phyloP scores from a whole-genome alignment of 1,284 basidiomycete genomes.

The Ganoderma lingzhi region DNA sequence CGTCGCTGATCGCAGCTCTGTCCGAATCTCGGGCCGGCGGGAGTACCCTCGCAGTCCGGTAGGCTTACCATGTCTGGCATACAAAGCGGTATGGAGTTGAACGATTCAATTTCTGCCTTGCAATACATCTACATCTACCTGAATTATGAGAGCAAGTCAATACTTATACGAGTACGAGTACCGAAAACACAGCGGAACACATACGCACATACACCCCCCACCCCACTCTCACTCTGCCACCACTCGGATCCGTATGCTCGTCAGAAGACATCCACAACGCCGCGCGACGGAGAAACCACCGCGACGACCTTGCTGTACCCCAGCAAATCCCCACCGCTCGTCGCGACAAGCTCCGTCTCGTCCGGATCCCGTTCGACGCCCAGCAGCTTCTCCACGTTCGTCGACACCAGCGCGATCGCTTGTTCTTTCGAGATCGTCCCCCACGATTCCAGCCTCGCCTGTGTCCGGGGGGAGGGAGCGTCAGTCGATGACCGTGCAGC shows the following conservation, averaged over 20 bases:
- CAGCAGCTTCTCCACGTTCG: constrained; percentile 59
- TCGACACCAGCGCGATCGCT: constrained; percentile 54
- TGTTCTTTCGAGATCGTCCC: constrained; percentile 39
- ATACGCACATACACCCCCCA: too few species aligned
- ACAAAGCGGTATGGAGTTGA: too few species aligned
- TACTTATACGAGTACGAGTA: too few species aligned
- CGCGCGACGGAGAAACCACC: constrained; percentile 46
- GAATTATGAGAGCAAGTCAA: too few species aligned
- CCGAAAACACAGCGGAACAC: too few species aligned
- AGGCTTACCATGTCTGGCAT: too few species aligned
- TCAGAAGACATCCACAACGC: constrained; percentile 33
- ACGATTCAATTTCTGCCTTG: too few species aligned
- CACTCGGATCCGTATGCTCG: neutral
- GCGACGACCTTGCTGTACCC: constrained; percentile 61
- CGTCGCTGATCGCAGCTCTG: too few species aligned
- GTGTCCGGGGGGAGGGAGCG: neutral
- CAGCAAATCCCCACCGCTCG: constrained; percentile 58
- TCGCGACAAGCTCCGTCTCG: constrained; percentile 58
- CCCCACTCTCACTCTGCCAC: too few species aligned
- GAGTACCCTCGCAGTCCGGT: too few species aligned
- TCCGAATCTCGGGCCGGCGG: too few species aligned
- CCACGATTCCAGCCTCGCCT: constrained; percentile 20
- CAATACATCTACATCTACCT: too few species aligned
- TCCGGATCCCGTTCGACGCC: constrained; percentile 42
- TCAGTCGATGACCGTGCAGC: neutral